phyloP scores from a whole-genome alignment of 768 basidiomycete species.

The Russula virescens region DNA sequence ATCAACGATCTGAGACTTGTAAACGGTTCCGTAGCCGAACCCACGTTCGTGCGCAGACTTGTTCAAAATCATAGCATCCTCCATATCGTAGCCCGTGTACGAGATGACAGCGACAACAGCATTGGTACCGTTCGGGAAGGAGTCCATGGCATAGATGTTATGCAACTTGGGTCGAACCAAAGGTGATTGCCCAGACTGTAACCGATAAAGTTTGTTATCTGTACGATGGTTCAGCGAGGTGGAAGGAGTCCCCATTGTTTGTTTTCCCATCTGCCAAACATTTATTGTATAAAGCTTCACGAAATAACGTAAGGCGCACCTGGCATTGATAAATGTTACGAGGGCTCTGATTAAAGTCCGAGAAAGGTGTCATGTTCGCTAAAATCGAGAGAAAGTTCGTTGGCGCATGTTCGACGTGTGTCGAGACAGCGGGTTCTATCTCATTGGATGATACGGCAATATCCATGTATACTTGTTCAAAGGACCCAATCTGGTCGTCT shows the following conservation, averaged over 20 bases:
- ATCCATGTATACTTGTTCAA: conserved; percentile 99
- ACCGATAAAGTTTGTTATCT: conserved; percentile 95
- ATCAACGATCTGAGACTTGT: conserved; percentile 91
- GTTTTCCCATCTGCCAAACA: conserved; percentile 86
- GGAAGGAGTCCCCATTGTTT: conserved; percentile 98
- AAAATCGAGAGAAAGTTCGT: conserved; percentile 96
- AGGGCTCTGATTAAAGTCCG: conserved; percentile 97
- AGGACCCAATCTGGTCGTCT: conserved; percentile 88
- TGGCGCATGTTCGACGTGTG: conserved; percentile 90
- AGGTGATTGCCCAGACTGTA: conserved; percentile 93
- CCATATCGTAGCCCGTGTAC: conserved; percentile 99
- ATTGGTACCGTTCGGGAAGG: conserved; percentile 97
- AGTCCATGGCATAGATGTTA: conserved; percentile 95
- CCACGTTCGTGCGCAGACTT: conserved; percentile 98
- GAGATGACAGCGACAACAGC: conserved; percentile 99
- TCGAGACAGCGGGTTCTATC: conserved; percentile 64
- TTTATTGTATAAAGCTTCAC: background rate
- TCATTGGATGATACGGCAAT: conserved; percentile 89
- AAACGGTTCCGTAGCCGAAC: conserved; percentile 93
- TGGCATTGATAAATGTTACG: conserved; percentile 94
- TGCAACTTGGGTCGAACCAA: conserved; percentile 89
- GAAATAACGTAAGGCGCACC: conserved; percentile 35
- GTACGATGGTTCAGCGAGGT: conserved; percentile 89
- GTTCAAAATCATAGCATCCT: conserved; percentile 99
- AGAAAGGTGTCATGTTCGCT: conserved; percentile 97